Evolutionary conservation across 176 grass and related monocot species (phyloP), one percentile per base, ranked within the genome.

Genomic region (Zizania latifolia): DNA sequence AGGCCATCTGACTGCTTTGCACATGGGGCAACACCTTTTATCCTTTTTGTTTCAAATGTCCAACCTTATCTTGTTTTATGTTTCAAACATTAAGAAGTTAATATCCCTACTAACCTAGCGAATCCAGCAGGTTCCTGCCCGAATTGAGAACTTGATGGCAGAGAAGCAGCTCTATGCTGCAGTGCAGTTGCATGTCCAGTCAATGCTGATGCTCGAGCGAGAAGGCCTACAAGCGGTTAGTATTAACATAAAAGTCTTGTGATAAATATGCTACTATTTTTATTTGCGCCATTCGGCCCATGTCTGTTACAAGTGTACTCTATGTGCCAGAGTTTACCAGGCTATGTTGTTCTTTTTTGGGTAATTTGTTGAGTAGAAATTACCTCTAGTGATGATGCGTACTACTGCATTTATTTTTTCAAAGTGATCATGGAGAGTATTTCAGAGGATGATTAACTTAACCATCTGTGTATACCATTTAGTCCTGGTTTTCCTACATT

Each of bases 171-270:
- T 94, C 43, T 99, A 99, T 27, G 95, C 95, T 73, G 91, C 95
- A 36, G 95, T 94, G 38, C 95, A 99, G 78, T 83, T 99, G 75
- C 91, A 94, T 81, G 95, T 94, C 26, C 95, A 94, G 36, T 99
- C 91, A 88, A 92, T 86, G 76, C 45, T 94, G 77, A 75, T 94
- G 73, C 86, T 99, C 53, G 91, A 99, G 65, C 87, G 95, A 79
- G 95, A 99, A 88, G 95, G 95, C 68, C 95, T 99, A 81, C 95
- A 99, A 94, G 91, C 86, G 91, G 95, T 98, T 76, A 68, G 94
- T 87, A 16, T 58, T 51, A 44, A 64, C 39, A 71, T 77, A 11
- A 15, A 72, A 59, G 11, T 61, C 22, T 82, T 78, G 40, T 58
- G 23, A 71, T 53, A 58, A 77, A 50, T 48, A 26, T 14, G 58